These are phyloP conservation scores for Linum tenue DNA, from an alignment of 345 rosid species.

Conservation along the genomic window DNA sequence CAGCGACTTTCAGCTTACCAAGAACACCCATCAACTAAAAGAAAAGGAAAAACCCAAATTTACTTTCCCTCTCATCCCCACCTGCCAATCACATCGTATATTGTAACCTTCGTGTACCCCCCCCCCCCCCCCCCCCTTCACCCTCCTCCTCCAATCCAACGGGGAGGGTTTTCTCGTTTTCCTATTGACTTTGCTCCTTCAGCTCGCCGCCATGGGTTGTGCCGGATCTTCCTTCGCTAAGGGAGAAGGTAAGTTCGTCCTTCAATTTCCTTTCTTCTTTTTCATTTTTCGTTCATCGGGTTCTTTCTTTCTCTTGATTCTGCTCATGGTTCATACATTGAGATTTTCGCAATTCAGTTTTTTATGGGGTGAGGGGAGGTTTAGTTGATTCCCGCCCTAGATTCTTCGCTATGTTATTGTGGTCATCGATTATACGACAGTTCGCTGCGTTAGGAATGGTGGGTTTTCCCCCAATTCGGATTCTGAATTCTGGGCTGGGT, in stretches of 20 bases:
- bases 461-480: too few species aligned
- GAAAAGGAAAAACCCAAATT: too few species aligned
- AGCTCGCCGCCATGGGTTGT: conserved; percentile 45
- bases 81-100: too few species aligned
- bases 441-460: neutral
- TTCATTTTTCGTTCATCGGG: neutral
- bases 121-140: too few species aligned
- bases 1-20: too few species aligned
- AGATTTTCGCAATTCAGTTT: neutral
- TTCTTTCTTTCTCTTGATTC: neutral
- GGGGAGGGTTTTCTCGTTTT: too few species aligned
- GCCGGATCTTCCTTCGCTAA: conserved; percentile 65
- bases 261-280: neutral
- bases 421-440: neutral
- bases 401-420: neutral
- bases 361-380: neutral
- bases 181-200: too few species aligned
- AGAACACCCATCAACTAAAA: too few species aligned
- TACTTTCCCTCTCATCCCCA: too few species aligned
- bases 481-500: neutral
- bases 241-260: conserved; percentile 39
- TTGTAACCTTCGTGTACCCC: too few species aligned
- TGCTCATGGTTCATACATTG: neutral
- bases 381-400: neutral
- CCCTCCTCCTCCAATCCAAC: too few species aligned